Percentiles rank a stretch among this genome's conserved stretches.
Conservation (phyloP, 2,329 filamentous ascomycete species). For the Phyllosticta citrichinensis region DNA sequence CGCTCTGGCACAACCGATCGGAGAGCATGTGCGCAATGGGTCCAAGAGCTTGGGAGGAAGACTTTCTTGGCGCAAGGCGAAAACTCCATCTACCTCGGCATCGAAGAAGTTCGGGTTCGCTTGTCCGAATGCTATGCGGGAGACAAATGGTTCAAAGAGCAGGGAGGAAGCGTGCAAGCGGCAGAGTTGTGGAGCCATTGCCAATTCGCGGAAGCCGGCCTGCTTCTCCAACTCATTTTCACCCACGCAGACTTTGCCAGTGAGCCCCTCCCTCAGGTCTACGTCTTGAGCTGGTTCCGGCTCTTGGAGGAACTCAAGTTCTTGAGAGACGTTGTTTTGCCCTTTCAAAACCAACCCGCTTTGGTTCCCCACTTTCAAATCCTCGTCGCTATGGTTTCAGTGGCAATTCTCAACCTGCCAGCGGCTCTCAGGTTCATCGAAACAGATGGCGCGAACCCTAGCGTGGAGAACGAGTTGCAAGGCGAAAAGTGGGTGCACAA, state of each 20-base stretch:
- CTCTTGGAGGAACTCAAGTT: slow-evolving; percentile 54
- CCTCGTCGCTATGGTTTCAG: slow-evolving; percentile 58
- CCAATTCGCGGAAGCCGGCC: slow-evolving; percentile 59
- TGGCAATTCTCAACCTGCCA: slow-evolving; percentile 62
- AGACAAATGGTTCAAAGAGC: slow-evolving; percentile 38
- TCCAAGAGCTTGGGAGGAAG: slow-evolving; percentile 23
- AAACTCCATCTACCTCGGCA: slow-evolving; percentile 39
- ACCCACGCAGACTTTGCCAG: slow-evolving; percentile 51
- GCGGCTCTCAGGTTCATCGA: slow-evolving; percentile 46
- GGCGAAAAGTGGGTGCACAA: slow-evolving; percentile 54
- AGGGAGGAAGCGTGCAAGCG: slow-evolving; percentile 43
- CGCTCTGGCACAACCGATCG: slow-evolving; percentile 14
- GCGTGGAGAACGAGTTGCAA: not conserved
- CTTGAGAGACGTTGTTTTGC: slow-evolving; percentile 17
- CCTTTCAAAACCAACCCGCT: slow-evolving; percentile 30
- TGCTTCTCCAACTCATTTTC: slow-evolving; percentile 64
- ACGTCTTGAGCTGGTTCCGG: slow-evolving; percentile 24
- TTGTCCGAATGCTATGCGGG: slow-evolving; percentile 35
- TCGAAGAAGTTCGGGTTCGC: slow-evolving; percentile 40
- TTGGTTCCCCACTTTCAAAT: slow-evolving; percentile 57
- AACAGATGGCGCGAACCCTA: slow-evolving; percentile 12
- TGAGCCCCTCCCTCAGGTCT: slow-evolving; percentile 22
- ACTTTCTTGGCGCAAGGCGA: slow-evolving; percentile 25
- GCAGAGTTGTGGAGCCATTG: slow-evolving; percentile 54
- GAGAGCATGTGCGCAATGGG: slow-evolving; percentile 23